Base-by-base conservation (phyloP, 1,284 basidiomycete species). In the Termitomyces sp. region DNA sequence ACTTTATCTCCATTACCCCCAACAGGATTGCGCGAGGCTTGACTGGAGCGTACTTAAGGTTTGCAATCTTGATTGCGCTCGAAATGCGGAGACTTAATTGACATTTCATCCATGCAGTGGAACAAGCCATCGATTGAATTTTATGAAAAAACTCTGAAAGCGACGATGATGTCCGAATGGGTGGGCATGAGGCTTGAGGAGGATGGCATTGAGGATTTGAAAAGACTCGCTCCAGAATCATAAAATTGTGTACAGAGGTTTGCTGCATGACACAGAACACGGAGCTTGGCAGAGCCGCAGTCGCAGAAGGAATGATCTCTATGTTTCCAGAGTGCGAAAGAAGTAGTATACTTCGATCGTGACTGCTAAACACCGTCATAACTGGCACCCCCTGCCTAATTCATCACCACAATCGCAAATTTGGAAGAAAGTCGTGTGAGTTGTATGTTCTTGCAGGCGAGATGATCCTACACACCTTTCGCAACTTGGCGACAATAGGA, bases 21-120 rank as follows among this genome's bases (percentile, higher is more conserved):
- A 21, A 49, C 48, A 90, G 79, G 80, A 85, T 54, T 96, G 94
- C 64, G 82, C 80, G 15, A 78, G 95, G 33, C 76, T 98, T 57
- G 94, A 98, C 68, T 98, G 95, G 95, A 77, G 82, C 19, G 92
- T 95, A 9, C 80, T 94, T 64, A 93, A 88, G 79, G 92, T 92
- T 63, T 68, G 81, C 70, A 38, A 51, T 50, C 58, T 63, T 44
- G 55, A 61, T 53, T 63, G 56, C 58, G 52, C 48, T 52, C 39
- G 61, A 61, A 62, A 58, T 54, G 55, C 56, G 54, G 56, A 57
- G 47, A 53, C 61, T 59, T 19, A 51, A 58, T 57, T 55, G 54
- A 19, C 46, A 30, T 52, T 59, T 60, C 38, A 40, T 59, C 61
- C 62, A 59, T 61, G 43, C 64, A 95, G 90, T 96, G 94, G 94